Percentiles rank a stretch among this genome's conserved stretches.
These are phyloP conservation scores for Ichthyophonus hoferi DNA, from an alignment of 208 protist species.

Conservation along the genomic window DNA sequence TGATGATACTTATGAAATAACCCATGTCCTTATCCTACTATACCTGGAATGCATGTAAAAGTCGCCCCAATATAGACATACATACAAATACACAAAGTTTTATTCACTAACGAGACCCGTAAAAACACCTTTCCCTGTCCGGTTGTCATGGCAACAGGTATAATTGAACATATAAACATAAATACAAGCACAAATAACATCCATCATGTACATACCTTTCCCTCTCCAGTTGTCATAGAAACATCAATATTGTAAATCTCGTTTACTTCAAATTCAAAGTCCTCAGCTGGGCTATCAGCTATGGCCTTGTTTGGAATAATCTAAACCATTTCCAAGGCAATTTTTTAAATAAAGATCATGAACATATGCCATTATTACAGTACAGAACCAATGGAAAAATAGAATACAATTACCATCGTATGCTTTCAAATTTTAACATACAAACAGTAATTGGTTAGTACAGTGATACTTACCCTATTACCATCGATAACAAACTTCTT, in stretches of 20 bases:
- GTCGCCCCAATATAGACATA: no score
- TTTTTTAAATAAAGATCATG: neutral
- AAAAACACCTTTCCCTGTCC: no score
- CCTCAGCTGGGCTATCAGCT: conserved; percentile 12
- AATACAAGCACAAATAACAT: no score
- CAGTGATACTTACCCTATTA: neutral
- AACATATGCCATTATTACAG: neutral
- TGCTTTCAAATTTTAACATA: neutral
- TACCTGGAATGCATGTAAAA: no score
- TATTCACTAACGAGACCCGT: no score
- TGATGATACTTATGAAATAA: no score
- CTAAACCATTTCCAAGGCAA: neutral
- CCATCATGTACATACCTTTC: conserved; percentile 20
- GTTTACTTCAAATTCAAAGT: conserved; percentile 22
- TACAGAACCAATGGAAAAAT: no score
- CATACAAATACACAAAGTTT: no score
- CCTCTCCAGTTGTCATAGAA: conserved; percentile 31
- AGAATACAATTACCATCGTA: no score
- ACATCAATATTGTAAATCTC: conserved; percentile 46
- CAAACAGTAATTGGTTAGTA: neutral
- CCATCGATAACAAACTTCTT: conserved; percentile 5
- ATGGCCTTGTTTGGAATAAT: neutral
- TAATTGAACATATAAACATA: no score
- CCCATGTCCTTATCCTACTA: no score
- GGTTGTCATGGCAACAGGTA: no score